phyloP scores from a whole-genome alignment of 176 grass and related monocot species.

The Puya raimondii region DNA sequence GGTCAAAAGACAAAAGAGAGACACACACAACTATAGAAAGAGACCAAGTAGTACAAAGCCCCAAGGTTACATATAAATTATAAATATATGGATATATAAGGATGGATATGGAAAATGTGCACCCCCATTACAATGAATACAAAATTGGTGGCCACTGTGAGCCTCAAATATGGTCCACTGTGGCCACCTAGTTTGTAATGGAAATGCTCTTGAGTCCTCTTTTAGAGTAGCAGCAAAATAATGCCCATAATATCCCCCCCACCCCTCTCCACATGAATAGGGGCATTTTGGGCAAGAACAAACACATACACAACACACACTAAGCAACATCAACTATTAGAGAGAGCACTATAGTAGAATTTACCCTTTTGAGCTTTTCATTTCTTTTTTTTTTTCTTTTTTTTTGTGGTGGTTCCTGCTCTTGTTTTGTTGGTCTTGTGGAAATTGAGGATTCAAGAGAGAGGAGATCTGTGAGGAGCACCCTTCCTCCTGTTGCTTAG shows the following conservation, averaged over 20 bases:
- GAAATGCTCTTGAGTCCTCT: neutral
- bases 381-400: too few species aligned
- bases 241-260: neutral
- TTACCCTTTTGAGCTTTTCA: too few species aligned
- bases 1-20: neutral
- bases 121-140: slow-evolving; percentile 3
- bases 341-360: neutral
- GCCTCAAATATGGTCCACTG: neutral
- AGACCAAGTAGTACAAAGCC: neutral
- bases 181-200: slow-evolving; percentile 3
- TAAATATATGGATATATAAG: neutral
- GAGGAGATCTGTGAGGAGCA: slow-evolving; percentile 56
- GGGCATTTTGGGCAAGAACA: neutral
- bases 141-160: slow-evolving; percentile 3
- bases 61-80: neutral
- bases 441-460: slow-evolving; percentile 26
- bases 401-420: too few species aligned
- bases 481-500: slow-evolving; percentile 65
- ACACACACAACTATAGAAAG: neutral
- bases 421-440: too few species aligned
- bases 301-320: neutral
- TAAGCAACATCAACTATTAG: neutral
- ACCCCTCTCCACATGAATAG: neutral
- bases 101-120: neutral
- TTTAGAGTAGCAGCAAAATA: neutral